phyloP scores from a whole-genome alignment of 2,329 filamentous ascomycete genomes.

The Penicillium sp. region DNA sequence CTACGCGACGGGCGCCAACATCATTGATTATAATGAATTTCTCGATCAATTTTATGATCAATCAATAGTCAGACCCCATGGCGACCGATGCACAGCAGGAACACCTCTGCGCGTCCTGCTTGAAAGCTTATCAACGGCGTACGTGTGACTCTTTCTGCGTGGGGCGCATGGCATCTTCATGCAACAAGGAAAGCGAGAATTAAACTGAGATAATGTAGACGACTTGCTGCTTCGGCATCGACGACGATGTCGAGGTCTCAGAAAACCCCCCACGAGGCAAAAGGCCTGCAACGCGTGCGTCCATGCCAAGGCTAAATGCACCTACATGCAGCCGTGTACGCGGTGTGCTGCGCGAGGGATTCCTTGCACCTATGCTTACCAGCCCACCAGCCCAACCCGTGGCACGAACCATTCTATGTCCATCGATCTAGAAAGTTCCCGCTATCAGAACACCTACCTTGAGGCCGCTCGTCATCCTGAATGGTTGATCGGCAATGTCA shows the following conservation, averaged over 20 bases:
- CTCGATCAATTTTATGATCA: background rate
- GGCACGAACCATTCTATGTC: background rate
- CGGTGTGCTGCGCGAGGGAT: constrained; percentile 21
- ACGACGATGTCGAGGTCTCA: constrained; percentile 22
- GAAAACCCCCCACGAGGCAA: constrained; percentile 17
- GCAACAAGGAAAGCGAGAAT: background rate
- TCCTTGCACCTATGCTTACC: constrained; percentile 6
- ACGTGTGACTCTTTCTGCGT: constrained; percentile 6
- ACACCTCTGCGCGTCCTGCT: constrained; percentile 17
- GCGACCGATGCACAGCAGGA: background rate
- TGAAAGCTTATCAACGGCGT: constrained; percentile 27
- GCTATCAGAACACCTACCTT: background rate
- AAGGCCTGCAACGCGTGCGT: constrained; percentile 26
- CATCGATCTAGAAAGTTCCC: background rate
- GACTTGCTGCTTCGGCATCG: constrained; percentile 22
- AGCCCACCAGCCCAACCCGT: constrained; percentile 2
- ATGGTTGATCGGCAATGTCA: background rate
- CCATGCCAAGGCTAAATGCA: constrained; percentile 28
- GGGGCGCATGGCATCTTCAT: background rate
- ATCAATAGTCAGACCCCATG: background rate
- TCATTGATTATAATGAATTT: background rate
- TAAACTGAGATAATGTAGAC: background rate
- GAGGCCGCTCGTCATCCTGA: background rate
- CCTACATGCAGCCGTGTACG: constrained; percentile 21
- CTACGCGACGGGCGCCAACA: background rate